These are phyloP conservation scores for Drechslerella coelobrocha DNA, from an alignment of 2,329 filamentous ascomycete species.

Conservation along the genomic window DNA sequence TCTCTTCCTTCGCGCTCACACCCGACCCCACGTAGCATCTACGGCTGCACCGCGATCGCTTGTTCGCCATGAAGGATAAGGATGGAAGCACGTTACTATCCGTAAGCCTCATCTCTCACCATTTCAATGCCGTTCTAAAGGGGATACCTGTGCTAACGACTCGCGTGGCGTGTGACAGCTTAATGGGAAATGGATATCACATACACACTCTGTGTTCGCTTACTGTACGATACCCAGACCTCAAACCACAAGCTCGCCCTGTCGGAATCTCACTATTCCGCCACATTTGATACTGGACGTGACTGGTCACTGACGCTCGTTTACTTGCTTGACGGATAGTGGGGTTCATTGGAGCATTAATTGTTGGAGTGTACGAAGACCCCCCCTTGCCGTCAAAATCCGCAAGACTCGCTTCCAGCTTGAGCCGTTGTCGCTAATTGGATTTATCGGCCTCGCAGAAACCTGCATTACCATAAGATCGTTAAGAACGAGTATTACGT, in stretches of 20 bases:
- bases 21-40: not conserved
- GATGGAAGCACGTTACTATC: conserved; percentile 40
- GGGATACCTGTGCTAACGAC: conserved; percentile 55
- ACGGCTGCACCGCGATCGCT: conserved; percentile 15
- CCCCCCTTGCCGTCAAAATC: not conserved
- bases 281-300: conserved; percentile 51
- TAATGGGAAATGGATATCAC: conserved; percentile 89
- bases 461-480: conserved; percentile 92
- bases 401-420: conserved; percentile 73
- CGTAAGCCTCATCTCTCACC: conserved; percentile 21
- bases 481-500: conserved; percentile 93
- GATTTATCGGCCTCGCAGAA: conserved; percentile 46
- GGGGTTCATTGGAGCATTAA: conserved; percentile 50
- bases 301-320: conserved; percentile 23
- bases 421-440: conserved; percentile 67
- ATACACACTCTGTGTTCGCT: conserved; percentile 80
- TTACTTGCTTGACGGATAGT: conserved; percentile 29
- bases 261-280: conserved; percentile 10
- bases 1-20: conserved; percentile 52
- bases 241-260: conserved; percentile 25
- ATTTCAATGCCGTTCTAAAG: conserved; percentile 3
- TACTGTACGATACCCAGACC: conserved; percentile 68
- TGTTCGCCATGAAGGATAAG: conserved; percentile 45
- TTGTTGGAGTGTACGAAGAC: conserved; percentile 54
- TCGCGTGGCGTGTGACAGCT: conserved; percentile 62